phyloP scores from a whole-genome alignment of 2,329 filamentous ascomycete species.

The Coniochaeta sp. region DNA sequence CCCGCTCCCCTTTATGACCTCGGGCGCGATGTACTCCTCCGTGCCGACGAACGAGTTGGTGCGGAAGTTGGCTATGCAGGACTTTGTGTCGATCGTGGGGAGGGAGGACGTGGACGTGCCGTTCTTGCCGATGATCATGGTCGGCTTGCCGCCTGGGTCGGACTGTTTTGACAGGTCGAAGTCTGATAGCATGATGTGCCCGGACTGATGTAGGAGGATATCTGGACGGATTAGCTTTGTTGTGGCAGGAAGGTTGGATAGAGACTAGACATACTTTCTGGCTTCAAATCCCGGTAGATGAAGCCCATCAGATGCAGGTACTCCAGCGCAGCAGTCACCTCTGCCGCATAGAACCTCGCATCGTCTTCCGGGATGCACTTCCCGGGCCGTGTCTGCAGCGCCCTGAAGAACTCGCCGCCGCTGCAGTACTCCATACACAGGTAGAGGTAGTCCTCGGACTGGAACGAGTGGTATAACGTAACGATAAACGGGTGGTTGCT shows the following conservation, averaged over 20 bases:
- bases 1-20: conserved; percentile 97
- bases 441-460: conserved; percentile 96
- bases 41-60: conserved; percentile 98
- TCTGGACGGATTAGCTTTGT: conserved; percentile 52
- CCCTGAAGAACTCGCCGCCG: conserved; percentile 96
- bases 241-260: background rate
- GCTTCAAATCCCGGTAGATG: conserved; percentile 96
- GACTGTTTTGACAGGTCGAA: conserved; percentile 99
- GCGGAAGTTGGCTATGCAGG: conserved; percentile 95
- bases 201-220: conserved; percentile 96
- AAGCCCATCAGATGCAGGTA: conserved; percentile 99
- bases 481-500: conserved; percentile 99
- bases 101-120: conserved; percentile 80
- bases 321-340: conserved; percentile 92
- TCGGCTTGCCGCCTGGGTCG: conserved; percentile 88
- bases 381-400: conserved; percentile 89
- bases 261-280: conserved; percentile 77
- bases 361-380: conserved; percentile 98
- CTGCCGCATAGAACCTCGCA: conserved; percentile 92
- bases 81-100: conserved; percentile 97
- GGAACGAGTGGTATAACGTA: conserved; percentile 96
- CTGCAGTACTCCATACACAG: conserved; percentile 99
- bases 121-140: conserved; percentile 92
- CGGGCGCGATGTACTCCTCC: conserved; percentile 97
- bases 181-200: conserved; percentile 98